Percentiles rank a stretch among this genome's conserved stretches.
phyloP scores from a whole-genome alignment of 139 green algal genomes.

The Zygnema circumcarinatum region DNA sequence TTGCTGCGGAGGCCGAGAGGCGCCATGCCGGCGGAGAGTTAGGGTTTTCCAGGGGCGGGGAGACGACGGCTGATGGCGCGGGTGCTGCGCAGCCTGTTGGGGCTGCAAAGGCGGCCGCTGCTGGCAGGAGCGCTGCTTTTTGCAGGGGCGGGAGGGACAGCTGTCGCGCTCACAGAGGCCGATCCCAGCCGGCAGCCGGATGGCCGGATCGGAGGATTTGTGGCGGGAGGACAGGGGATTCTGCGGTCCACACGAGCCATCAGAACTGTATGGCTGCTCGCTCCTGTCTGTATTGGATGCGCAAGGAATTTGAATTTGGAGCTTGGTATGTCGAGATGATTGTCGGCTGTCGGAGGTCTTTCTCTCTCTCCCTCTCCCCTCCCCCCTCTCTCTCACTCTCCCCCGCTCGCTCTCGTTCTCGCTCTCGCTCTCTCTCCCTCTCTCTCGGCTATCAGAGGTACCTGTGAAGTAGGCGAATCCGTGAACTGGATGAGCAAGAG shows the following conservation, averaged over 20 bases:
- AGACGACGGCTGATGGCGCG: no score
- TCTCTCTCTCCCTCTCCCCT: not conserved
- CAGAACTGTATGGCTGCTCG: not conserved
- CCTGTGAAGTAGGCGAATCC: not conserved
- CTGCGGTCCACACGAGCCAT: conserved; percentile 18
- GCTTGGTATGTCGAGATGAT: no score
- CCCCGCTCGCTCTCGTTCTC: not conserved
- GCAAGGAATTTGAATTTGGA: no score
- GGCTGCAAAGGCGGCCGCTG: no score
- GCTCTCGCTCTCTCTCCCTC: not conserved
- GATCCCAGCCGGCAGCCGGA: not conserved
- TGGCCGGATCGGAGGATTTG: not conserved
- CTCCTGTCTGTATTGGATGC: no score
- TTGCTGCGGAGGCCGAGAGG: no score
- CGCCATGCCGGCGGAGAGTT: no score
- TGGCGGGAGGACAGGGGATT: not conserved
- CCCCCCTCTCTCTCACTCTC: not conserved
- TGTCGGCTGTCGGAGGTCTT: no score
- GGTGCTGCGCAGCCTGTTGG: no score
- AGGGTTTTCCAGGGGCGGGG: no score
- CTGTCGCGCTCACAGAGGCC: not conserved
- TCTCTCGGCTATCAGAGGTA: not conserved
- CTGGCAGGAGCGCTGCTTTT: no score
- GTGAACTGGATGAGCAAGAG: not conserved
- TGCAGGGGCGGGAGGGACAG: no score